These are phyloP conservation scores for Elaeis oleifera DNA, from an alignment of 202 grass and related monocot species.

Conservation along the genomic window DNA sequence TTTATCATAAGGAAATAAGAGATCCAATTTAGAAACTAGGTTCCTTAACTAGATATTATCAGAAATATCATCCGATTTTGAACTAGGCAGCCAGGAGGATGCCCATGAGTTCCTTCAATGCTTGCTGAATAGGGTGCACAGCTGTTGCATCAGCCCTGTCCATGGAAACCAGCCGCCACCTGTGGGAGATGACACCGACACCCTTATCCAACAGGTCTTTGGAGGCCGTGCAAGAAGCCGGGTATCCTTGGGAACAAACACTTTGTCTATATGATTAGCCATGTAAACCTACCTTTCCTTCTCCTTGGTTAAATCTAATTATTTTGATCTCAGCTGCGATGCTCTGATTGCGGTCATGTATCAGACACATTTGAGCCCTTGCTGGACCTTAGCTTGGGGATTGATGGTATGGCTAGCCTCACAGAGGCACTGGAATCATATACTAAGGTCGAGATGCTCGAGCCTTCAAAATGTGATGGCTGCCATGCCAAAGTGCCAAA, in stretches of 20 bases:
- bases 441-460: slow-evolving; percentile 37
- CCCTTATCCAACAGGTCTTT: slow-evolving; percentile 31
- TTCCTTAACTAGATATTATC: slow-evolving; percentile 11
- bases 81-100: slow-evolving; percentile 25
- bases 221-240: slow-evolving; percentile 33
- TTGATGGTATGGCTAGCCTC: slow-evolving; percentile 24
- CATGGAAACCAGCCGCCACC: neutral
- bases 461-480: slow-evolving; percentile 30
- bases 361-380: slow-evolving; percentile 37
- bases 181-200: neutral
- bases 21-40: too few relatives aligned
- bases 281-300: neutral
- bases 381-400: slow-evolving; percentile 44
- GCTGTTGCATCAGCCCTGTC: neutral
- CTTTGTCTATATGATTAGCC: too few relatives aligned
- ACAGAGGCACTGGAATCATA: slow-evolving; percentile 35
- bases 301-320: neutral
- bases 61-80: slow-evolving; percentile 31
- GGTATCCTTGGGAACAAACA: slow-evolving; percentile 1
- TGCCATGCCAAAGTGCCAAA: slow-evolving; percentile 33
- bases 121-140: slow-evolving; percentile 29
- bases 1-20: too few relatives aligned
- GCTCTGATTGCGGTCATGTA: slow-evolving; percentile 28
- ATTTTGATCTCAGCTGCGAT: slow-evolving; percentile 31
- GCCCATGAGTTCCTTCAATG: slow-evolving; percentile 35